Base-by-base conservation (phyloP, 2,329 filamentous ascomycete species). In the Helminthosporium solani region DNA sequence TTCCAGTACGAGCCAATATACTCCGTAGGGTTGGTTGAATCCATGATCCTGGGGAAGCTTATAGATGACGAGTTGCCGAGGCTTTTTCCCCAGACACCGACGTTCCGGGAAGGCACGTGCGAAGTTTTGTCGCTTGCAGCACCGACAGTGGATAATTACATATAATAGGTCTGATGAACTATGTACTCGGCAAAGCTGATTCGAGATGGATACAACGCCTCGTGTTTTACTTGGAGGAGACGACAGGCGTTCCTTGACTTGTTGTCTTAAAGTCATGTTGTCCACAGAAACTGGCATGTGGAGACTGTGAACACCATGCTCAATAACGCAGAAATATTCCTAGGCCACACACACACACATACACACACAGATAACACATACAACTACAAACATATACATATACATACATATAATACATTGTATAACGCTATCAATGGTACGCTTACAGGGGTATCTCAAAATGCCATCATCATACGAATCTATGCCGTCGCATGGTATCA, bases 61-160 rank as follows among this genome's bases (percentile, higher is more conserved):
- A 7, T 15, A 25, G 31, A 39, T 43, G 47, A 46, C 40, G 47
- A 43, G 16, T 27, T 38, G 43, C 47, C 47, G 42, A 39, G 47
- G 47, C 43, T 43, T 33, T 18, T 15, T 25, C 28, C 14, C 14
- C 16, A 33, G 3, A 31, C 8, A 12, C 25, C 21, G 12, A 19
- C n/a, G 18, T 9, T 23, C 21, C 9, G n/a, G 28, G 28, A 33
- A 30, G 30, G 31, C 40, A 42, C 40, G 40, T 42, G 40, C 40
- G 25, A 14, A n/a, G n/a, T n/a, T n/a, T n/a, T n/a, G n/a, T n/a
- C n/a, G n/a, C n/a, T n/a, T n/a, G n/a, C n/a, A n/a, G n/a, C n/a
- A n/a, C n/a, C n/a, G n/a, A n/a, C n/a, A n/a, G n/a, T n/a, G n/a
- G n/a, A n/a, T n/a, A n/a, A n/a, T n/a, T n/a, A n/a, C n/a, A n/a